phyloP scores from a whole-genome alignment of 2,329 filamentous ascomycete genomes.

The Aspergillus aculeatinus region DNA sequence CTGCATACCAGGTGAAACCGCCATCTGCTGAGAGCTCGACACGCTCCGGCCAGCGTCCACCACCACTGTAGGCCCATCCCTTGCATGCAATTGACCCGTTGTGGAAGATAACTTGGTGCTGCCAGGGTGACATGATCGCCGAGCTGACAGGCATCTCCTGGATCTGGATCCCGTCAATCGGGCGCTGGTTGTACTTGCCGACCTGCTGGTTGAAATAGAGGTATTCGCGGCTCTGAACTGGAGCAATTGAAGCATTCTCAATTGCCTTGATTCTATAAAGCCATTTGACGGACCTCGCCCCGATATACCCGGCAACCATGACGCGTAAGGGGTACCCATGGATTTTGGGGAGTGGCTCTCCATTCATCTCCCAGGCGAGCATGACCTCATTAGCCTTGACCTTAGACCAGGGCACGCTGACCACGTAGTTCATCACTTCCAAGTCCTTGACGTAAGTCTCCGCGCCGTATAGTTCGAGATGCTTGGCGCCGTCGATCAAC shows the following conservation, averaged over 20 bases:
- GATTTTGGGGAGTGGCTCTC: slow-evolving; percentile 61
- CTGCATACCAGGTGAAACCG: slow-evolving; percentile 63
- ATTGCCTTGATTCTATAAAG: slow-evolving; percentile 64
- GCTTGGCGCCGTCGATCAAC: slow-evolving; percentile 54
- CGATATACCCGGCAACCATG: slow-evolving; percentile 66
- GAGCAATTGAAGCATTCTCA: slow-evolving; percentile 54
- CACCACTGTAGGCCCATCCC: slow-evolving; percentile 61
- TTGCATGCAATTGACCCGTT: slow-evolving; percentile 57
- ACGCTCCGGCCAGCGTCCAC: slow-evolving; percentile 60
- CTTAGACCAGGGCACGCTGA: slow-evolving; percentile 66
- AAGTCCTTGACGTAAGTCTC: slow-evolving; percentile 73
- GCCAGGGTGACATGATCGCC: slow-evolving; percentile 64
- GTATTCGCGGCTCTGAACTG: slow-evolving; percentile 65
- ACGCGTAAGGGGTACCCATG: slow-evolving; percentile 65
- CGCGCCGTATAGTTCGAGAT: slow-evolving; percentile 68
- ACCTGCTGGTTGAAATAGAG: slow-evolving; percentile 68
- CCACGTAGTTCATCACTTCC: slow-evolving; percentile 65
- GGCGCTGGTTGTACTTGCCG: slow-evolving; percentile 64
- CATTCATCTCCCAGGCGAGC: slow-evolving; percentile 72
- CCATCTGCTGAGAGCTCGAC: slow-evolving; percentile 66
- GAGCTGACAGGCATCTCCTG: slow-evolving; percentile 71
- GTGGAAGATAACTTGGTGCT: slow-evolving; percentile 62
- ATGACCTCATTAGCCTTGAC: slow-evolving; percentile 67
- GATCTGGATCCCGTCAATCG: slow-evolving; percentile 63
- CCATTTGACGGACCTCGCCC: slow-evolving; percentile 65